Evolutionary conservation across 768 basidiomycete species (phyloP).

Genomic region (Sarcodon aspratus): DNA sequence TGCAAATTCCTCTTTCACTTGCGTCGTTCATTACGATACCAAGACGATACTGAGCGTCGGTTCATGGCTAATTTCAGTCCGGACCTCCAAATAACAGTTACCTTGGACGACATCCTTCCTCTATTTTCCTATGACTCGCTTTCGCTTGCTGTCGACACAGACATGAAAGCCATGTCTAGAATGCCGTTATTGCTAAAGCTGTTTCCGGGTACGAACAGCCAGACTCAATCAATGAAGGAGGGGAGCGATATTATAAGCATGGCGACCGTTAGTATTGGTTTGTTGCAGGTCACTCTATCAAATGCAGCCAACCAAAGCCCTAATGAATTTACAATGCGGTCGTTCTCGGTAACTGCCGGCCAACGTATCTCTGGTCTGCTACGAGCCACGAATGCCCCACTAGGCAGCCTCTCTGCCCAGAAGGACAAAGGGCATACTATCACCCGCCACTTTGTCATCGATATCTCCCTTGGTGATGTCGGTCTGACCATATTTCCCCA

Average conservation of each 20-base stretch:
- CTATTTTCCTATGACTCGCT: constrained; percentile 9
- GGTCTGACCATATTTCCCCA: constrained; percentile 6
- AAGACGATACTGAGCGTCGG: constrained; percentile 20
- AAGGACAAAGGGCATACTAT: constrained; percentile 1
- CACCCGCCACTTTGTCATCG: constrained; percentile 1
- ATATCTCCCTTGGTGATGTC: constrained; percentile 4
- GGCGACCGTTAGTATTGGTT: no score
- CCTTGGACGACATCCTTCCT: constrained; percentile 8
- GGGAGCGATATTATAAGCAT: no score
- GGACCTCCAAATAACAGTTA: neutral
- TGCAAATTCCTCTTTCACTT: constrained; percentile 78
- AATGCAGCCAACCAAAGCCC: neutral
- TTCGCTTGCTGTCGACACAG: constrained; percentile 6
- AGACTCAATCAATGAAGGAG: no score
- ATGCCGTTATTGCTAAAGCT: constrained; percentile 7
- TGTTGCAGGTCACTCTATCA: neutral
- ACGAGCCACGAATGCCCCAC: neutral
- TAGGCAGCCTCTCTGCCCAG: neutral
- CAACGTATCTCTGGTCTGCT: neutral
- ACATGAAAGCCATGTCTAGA: constrained; percentile 4
- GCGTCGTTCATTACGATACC: constrained; percentile 47
- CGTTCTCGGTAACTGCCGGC: neutral
- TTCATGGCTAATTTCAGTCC: constrained; percentile 5
- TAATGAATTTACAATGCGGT: neutral
- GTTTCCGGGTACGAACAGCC: neutral